These are phyloP conservation scores for Curvularia sp. DNA, from an alignment of 2,329 filamentous ascomycete species.

Conservation along the genomic window DNA sequence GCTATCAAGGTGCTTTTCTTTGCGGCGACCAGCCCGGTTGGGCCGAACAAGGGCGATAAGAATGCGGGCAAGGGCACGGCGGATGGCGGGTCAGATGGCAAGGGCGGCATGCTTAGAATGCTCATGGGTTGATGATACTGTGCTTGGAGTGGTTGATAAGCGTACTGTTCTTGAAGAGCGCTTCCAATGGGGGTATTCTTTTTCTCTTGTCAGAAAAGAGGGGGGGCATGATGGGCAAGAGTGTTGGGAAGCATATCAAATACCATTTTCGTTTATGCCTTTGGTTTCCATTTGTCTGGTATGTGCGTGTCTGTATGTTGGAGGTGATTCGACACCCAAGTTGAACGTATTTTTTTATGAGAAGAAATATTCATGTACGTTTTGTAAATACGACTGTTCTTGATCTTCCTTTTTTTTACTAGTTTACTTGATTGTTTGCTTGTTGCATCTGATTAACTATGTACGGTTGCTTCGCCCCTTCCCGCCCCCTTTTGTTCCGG, in stretches of 20 bases:
- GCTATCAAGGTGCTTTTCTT: constrained; percentile 98
- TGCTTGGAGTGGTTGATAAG: not conserved
- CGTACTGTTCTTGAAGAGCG: not conserved
- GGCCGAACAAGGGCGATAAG: constrained; percentile 37
- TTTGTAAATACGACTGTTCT: no score
- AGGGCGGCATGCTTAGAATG: constrained; percentile 26
- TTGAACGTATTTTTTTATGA: no score
- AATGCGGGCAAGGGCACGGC: constrained; percentile 23
- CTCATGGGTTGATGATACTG: constrained; percentile 7
- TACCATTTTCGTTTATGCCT: not conserved
- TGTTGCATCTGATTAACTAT: no score
- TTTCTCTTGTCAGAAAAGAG: not conserved
- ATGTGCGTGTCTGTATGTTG: no score
- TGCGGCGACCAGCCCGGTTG: constrained; percentile 62
- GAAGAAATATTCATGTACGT: no score
- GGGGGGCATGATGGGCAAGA: not conserved
- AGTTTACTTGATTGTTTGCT: no score
- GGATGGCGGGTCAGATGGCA: constrained; percentile 13
- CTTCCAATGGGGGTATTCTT: no score
- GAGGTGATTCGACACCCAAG: no score
- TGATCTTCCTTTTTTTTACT: no score
- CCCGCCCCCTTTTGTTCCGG: no score
- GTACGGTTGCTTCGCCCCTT: no score
- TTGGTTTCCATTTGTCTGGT: no score
- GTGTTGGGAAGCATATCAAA: not conserved